These are phyloP conservation scores for Chalaropsis ovoidea DNA, from an alignment of 2,329 filamentous ascomycete genomes.

Conservation along the genomic window DNA sequence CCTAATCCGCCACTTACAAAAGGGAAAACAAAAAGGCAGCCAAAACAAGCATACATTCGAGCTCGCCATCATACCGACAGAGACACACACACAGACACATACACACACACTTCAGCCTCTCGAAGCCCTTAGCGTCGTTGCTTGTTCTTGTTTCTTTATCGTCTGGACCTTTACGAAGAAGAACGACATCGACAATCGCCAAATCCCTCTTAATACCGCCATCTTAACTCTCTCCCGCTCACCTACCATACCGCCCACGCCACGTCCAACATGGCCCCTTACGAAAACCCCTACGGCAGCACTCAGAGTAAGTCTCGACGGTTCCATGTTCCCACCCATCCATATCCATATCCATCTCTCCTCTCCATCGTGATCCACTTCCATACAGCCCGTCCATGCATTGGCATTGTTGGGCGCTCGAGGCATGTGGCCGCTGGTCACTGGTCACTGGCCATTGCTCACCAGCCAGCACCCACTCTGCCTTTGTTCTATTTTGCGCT, in stretches of 20 bases:
- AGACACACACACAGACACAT: too few relatives aligned
- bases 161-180: background rate
- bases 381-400: background rate
- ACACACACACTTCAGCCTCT: too few relatives aligned
- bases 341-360: too few relatives aligned
- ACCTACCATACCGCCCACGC: background rate
- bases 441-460: background rate
- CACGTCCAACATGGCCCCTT: background rate
- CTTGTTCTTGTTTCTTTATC: background rate
- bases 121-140: background rate
- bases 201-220: too few relatives aligned
- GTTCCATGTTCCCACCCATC: background rate
- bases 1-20: background rate
- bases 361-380: background rate
- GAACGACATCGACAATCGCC: background rate
- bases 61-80: too few relatives aligned
- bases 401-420: slow-evolving; percentile 2
- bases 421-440: background rate
- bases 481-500: slow-evolving; percentile 3
- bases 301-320: slow-evolving; percentile 4
- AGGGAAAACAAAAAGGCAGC: background rate
- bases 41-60: background rate
- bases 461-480: background rate
- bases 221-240: background rate
- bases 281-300: slow-evolving; percentile 10